Evolutionary conservation across 768 basidiomycete species (phyloP).

Genomic region (Tricholoma sp.): DNA sequence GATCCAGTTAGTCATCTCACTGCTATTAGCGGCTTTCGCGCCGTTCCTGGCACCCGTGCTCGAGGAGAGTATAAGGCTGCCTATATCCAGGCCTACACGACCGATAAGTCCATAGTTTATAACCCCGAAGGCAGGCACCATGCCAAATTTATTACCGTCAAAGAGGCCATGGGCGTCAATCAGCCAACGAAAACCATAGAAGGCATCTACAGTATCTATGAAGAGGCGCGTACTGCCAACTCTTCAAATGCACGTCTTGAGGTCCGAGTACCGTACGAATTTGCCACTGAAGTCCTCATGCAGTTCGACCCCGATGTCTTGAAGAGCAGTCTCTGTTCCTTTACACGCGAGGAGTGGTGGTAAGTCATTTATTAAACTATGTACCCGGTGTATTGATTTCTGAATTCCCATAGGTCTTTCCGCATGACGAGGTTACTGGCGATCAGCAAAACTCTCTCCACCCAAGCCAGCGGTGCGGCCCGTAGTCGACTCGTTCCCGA

Average conservation of each 20-base stretch:
- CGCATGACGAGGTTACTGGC: not conserved
- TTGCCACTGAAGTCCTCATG: not conserved
- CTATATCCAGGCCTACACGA: slow-evolving; percentile 14
- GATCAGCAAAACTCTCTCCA: not conserved
- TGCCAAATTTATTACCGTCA: slow-evolving; percentile 8
- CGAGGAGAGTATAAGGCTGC: slow-evolving; percentile 3
- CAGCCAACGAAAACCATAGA: slow-evolving; percentile 1
- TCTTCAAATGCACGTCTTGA: slow-evolving; percentile 11
- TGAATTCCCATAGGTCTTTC: slow-evolving; percentile 4
- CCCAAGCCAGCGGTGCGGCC: not conserved
- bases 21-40: slow-evolving; percentile 9
- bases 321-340: not conserved
- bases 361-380: not conserved
- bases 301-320: not conserved
- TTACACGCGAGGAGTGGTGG: slow-evolving; percentile 8
- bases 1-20: slow-evolving; percentile 13
- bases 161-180: slow-evolving; percentile 6
- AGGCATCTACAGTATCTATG: slow-evolving; percentile 5
- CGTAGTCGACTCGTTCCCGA: not conserved
- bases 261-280: slow-evolving; percentile 3
- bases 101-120: slow-evolving; percentile 13
- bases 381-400: not conserved
- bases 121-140: slow-evolving; percentile 4
- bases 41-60: slow-evolving; percentile 4
- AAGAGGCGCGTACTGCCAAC: not conserved